Evolutionary conservation across 129 eudicot species (phyloP).

Genomic region (Flaveria bidentis): DNA sequence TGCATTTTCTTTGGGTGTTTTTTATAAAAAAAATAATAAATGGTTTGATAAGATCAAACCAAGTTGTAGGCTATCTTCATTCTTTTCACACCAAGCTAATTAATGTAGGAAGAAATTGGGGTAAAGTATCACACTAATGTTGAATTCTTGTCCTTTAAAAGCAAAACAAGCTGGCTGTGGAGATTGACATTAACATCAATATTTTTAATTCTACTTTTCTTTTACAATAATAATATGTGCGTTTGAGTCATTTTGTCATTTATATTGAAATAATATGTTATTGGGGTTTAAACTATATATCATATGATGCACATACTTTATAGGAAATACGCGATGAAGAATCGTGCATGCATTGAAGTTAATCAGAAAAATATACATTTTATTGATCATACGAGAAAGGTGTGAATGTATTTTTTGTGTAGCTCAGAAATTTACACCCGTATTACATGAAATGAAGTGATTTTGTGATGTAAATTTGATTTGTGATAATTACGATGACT

Average conservation of each 20-base stretch:
- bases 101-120: constrained; percentile 37
- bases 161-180: constrained; percentile 28
- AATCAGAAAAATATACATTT: no score
- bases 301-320: background rate
- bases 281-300: constrained; percentile 1
- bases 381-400: no score
- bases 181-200: constrained; percentile 23
- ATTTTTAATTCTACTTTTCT: constrained; percentile 7
- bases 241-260: background rate
- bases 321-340: no score
- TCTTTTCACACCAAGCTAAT: constrained; percentile 41
- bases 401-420: no score
- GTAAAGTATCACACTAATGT: constrained; percentile 34
- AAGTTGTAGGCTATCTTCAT: constrained; percentile 29
- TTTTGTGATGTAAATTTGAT: no score
- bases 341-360: no score
- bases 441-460: no score
- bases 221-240: background rate
- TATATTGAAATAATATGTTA: background rate
- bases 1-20: constrained; percentile 25
- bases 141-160: constrained; percentile 40
- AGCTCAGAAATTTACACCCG: no score
- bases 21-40: background rate
- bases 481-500: no score
- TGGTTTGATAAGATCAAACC: constrained; percentile 33